Evolutionary conservation across 306 rosid genomes (phyloP).

Genomic region (Sicyos edulis): DNA sequence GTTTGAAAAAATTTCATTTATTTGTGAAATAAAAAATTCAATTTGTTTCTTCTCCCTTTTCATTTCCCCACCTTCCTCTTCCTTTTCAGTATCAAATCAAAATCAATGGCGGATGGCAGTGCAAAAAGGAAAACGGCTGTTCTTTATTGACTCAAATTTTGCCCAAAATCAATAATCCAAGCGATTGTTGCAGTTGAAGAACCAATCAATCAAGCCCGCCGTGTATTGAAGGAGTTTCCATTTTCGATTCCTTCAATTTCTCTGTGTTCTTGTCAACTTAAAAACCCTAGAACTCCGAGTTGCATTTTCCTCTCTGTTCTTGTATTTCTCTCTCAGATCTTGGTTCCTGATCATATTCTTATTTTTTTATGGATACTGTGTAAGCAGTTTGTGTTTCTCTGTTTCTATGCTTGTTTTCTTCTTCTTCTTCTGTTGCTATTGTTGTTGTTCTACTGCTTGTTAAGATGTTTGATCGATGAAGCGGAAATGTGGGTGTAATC

Average conservation of each 20-base stretch:
- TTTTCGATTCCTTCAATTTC: constrained; percentile 8
- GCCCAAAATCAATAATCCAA: background rate
- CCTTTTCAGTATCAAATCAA: background rate
- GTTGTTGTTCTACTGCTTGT: background rate
- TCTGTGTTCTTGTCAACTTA: background rate
- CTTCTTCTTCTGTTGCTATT: background rate
- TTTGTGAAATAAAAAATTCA: constrained; percentile 8
- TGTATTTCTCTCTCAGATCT: constrained; percentile 19
- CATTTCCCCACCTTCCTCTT: background rate
- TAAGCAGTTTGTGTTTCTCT: background rate
- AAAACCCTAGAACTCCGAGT: constrained; percentile 16
- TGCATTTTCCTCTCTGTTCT: background rate
- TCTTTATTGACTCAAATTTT: background rate
- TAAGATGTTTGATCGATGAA: constrained; percentile 16
- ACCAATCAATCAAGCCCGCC: background rate
- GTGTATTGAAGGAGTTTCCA: constrained; percentile 18
- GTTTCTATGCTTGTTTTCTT: background rate
- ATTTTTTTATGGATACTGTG: background rate
- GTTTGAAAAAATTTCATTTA: too few species aligned
- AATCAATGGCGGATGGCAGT: too few species aligned
- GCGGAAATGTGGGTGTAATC: constrained; percentile 16
- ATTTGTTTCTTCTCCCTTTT: background rate
- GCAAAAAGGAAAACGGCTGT: too few species aligned
- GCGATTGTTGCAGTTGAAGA: too few species aligned
- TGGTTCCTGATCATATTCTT: background rate